These are phyloP conservation scores for Fusarium miscanthi DNA, from an alignment of 2,329 filamentous ascomycete genomes.

Conservation along the genomic window DNA sequence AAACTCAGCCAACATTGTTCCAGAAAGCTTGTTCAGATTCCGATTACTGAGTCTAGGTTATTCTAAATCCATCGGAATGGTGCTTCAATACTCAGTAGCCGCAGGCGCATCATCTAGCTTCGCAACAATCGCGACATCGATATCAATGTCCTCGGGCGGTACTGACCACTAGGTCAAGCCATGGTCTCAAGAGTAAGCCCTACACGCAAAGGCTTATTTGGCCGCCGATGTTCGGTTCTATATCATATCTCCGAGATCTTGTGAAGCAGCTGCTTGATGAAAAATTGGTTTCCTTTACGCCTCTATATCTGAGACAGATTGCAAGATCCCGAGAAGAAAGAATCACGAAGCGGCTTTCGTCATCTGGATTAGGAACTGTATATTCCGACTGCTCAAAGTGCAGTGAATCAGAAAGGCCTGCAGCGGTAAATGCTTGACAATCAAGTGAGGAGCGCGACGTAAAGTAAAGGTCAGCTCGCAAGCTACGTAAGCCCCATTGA, in stretches of 20 bases:
- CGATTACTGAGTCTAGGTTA: no score
- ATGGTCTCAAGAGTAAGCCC: background rate
- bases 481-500: background rate
- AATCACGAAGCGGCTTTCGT: no score
- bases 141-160: background rate
- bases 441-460: no score
- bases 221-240: rapidly evolving
- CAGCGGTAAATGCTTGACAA: background rate
- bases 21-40: background rate
- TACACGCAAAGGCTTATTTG: rapidly evolving
- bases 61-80: background rate
- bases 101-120: background rate
- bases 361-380: no score
- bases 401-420: rapidly evolving
- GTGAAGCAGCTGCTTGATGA: background rate
- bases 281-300: rapidly evolving
- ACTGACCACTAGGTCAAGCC: background rate
- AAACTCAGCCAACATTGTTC: background rate
- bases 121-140: background rate
- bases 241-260: rapidly evolving
- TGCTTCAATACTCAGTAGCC: no score
- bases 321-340: background rate
- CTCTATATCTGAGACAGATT: background rate
- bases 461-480: background rate
- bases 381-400: rapidly evolving